Conservation (phyloP, 2,329 filamentous ascomycete genomes). For the Uncinocarpus reesii region DNA sequence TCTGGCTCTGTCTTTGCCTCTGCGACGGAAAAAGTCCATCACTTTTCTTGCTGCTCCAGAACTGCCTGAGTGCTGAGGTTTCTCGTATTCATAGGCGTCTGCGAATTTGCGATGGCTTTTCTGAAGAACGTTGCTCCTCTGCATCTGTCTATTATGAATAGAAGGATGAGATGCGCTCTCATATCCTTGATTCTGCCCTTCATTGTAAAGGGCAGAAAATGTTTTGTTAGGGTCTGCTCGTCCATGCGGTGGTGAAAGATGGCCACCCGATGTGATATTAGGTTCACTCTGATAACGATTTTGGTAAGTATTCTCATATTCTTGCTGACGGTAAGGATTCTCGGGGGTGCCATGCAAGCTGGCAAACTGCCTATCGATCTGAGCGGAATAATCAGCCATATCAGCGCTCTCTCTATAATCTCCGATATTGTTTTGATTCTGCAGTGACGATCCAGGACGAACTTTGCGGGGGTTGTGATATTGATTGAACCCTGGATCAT, state of each 20-base stretch:
- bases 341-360: slow-evolving; percentile 30
- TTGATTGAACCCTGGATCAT: slow-evolving; percentile 1
- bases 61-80: slow-evolving; percentile 63
- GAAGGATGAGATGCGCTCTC: slow-evolving; percentile 35
- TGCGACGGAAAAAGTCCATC: slow-evolving; percentile 94
- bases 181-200: slow-evolving; percentile 38
- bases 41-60: slow-evolving; percentile 81
- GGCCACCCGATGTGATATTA: slow-evolving; percentile 23
- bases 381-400: slow-evolving; percentile 31
- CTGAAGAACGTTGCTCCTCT: slow-evolving; percentile 53
- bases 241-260: slow-evolving; percentile 16
- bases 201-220: slow-evolving; percentile 35
- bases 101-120: slow-evolving; percentile 79
- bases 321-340: slow-evolving; percentile 19
- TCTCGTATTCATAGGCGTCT: slow-evolving; percentile 57
- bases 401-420: slow-evolving; percentile 15
- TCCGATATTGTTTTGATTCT: not conserved
- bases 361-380: slow-evolving; percentile 36
- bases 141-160: slow-evolving; percentile 30
- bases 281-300: slow-evolving; percentile 23
- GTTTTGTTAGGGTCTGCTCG: slow-evolving; percentile 26
- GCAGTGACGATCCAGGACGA: slow-evolving; percentile 9
- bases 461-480: slow-evolving; percentile 18
- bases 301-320: slow-evolving; percentile 5
- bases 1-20: slow-evolving; percentile 61